Evolutionary conservation across 2,329 filamentous ascomycete genomes (phyloP).

Genomic region (Colletotrichum tofieldiae): DNA sequence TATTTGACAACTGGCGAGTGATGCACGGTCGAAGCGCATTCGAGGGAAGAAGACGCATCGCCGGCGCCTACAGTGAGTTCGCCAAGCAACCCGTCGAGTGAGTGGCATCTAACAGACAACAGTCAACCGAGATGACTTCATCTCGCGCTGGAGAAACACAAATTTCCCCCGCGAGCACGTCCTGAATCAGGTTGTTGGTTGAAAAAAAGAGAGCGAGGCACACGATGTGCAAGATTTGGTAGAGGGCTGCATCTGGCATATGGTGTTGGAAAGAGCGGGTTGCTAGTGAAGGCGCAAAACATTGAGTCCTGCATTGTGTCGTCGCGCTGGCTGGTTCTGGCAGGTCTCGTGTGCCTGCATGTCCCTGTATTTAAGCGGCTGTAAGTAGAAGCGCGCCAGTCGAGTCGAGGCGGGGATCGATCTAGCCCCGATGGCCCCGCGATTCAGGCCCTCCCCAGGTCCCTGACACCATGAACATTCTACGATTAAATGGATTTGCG

Average conservation of each 20-base stretch:
- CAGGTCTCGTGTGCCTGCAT: constrained; percentile 11
- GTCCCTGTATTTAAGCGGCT: constrained; percentile 17
- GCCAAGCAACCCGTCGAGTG: not conserved
- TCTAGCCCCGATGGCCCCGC: constrained; percentile 36
- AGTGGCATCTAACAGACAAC: constrained; percentile 2
- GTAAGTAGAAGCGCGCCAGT: constrained; percentile 40
- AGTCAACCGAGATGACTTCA: constrained; percentile 87
- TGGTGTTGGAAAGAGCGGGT: not conserved
- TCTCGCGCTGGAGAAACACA: constrained; percentile 82
- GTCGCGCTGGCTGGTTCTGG: constrained; percentile 17
- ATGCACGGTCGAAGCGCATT: constrained; percentile 90
- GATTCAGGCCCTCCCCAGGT: constrained; percentile 33
- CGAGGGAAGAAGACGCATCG: constrained; percentile 87
- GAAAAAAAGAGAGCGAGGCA: not conserved
- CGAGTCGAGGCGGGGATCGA: constrained; percentile 36
- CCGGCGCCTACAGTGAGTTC: constrained; percentile 89
- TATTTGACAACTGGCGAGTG: constrained; percentile 97
- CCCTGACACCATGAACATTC: not conserved
- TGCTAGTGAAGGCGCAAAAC: not conserved
- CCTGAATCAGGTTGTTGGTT: constrained; percentile 48
- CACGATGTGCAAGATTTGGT: not conserved
- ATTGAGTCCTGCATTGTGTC: not conserved
- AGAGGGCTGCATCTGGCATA: not conserved
- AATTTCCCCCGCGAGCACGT: constrained; percentile 71
- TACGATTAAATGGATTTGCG: constrained; percentile 28